phyloP scores from a whole-genome alignment of 768 basidiomycete genomes.

The Calocera viscosa region DNA sequence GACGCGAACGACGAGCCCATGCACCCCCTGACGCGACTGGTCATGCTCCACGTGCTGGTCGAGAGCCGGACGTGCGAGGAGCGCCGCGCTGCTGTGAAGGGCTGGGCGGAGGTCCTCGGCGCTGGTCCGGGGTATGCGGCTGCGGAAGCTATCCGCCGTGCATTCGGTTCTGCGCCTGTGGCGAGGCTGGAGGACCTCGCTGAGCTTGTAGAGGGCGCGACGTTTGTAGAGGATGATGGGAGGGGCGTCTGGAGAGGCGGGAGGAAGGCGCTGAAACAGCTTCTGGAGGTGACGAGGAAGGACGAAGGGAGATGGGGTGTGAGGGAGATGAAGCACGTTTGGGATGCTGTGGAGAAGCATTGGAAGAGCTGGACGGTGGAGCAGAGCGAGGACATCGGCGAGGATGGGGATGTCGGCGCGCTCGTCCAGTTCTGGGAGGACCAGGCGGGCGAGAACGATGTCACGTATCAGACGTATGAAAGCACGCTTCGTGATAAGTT shows the following conservation, averaged over 20 bases:
- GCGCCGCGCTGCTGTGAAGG: neutral
- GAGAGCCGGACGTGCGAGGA: neutral
- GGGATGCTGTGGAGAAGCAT: neutral
- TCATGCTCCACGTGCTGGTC: neutral
- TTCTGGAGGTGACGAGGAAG: neutral
- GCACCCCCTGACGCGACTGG: neutral
- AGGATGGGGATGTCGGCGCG: neutral
- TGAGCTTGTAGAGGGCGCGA: neutral
- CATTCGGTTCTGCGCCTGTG: neutral
- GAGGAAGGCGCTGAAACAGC: neutral
- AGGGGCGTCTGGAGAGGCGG: neutral
- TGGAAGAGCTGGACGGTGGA: neutral
- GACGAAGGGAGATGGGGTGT: neutral
- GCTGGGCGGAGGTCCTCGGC: neutral
- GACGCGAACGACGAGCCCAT: neutral
- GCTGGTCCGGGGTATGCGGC: conserved; percentile 2
- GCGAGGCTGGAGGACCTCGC: neutral
- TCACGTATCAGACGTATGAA: neutral
- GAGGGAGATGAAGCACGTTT: neutral
- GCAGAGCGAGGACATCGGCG: neutral
- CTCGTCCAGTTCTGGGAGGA: conserved; percentile 1
- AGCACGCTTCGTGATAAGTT: neutral
- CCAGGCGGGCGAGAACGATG: neutral
- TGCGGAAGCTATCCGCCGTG: neutral
- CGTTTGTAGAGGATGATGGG: neutral